Percentiles rank a stretch among this genome's conserved stretches.
phyloP scores from a whole-genome alignment of 176 grass and related monocot genomes.

The Alopecurus myosuroides region DNA sequence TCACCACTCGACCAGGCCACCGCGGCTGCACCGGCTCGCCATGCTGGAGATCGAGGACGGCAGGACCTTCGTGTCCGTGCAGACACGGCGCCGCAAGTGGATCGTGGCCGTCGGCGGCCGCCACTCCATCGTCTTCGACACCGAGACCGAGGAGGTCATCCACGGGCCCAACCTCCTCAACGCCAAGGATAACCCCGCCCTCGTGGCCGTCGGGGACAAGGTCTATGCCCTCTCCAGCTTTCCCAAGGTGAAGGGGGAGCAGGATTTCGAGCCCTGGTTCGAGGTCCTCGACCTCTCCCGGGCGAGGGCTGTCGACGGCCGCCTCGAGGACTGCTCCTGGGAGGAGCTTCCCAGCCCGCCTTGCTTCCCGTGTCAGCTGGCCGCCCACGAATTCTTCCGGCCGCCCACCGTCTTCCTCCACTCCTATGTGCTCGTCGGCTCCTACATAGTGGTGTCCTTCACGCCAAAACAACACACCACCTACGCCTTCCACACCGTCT shows the following conservation, averaged over 20 bases:
- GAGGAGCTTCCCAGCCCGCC: background rate
- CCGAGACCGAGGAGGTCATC: background rate
- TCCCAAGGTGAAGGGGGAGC: background rate
- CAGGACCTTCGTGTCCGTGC: background rate
- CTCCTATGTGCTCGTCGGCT: background rate
- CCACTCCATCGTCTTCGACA: background rate
- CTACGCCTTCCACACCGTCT: background rate
- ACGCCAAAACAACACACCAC: background rate
- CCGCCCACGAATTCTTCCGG: background rate
- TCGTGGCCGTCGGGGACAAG: background rate
- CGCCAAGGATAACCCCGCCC: background rate
- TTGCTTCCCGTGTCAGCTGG: background rate
- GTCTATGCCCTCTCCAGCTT: background rate
- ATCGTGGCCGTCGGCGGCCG: background rate
- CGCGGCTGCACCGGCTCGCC: background rate
- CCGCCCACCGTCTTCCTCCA: background rate
- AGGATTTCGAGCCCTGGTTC: background rate
- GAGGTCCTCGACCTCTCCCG: background rate
- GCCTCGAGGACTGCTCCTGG: background rate
- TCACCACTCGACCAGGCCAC: background rate
- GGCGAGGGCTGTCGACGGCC: background rate
- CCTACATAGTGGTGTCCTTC: background rate
- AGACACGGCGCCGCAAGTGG: background rate
- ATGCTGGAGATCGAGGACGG: background rate
- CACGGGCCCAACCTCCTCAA: background rate